Evolutionary conservation across 1,139 yeast species (phyloP), one percentile per base, ranked within the genome.

Genomic region (Trichomonascaceae sp.): DNA sequence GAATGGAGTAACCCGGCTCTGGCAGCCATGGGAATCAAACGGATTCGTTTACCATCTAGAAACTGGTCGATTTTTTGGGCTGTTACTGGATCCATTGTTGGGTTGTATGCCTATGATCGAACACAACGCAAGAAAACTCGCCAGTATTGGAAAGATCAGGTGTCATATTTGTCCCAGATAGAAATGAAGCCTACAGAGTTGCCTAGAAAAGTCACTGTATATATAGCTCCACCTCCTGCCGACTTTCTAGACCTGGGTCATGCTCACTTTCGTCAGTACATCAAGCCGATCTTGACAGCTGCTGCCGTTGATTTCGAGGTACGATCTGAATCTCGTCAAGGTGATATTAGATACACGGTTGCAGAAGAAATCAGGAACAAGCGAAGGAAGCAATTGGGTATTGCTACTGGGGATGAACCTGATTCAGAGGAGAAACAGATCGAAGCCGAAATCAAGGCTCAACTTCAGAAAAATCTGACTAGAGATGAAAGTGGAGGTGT

Each of bases 201-300:
- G 38, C 91, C 96, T 1, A 77, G 99, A 53, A 87, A 84, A 63
- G 74, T 95, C 53, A 83, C 89, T 1, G 83, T 95, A 1, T 91
- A 84, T 66, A 79, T 91, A 56, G 96, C 96, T 0, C 99, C 99
- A 15, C 97, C 98, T 13, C 99, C 99, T 15, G 87, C 89, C 62
- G 98, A 93, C 68, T 89, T 83, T 64, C 73, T 95, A 51, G 96
- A 86, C 49, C 84, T 83, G 58, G 83, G 95, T 17, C 68, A 87
- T 70, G 79, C 78, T 57, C 79, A 86, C 55, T 90, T 93, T 76
- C 80, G 89, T 61, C 82, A 85, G 57, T 91, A 82, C 66, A 78
- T 91, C 62, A 93, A 93, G 72, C 99, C 99, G 0, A 78, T 91
- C 4, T 74, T 95, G 61, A 88, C 87, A 61, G 79, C 96, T 1